Evolutionary conservation across 441 rosid species (phyloP), one percentile per base, ranked within the genome.

Genomic region (Hura crepitans): DNA sequence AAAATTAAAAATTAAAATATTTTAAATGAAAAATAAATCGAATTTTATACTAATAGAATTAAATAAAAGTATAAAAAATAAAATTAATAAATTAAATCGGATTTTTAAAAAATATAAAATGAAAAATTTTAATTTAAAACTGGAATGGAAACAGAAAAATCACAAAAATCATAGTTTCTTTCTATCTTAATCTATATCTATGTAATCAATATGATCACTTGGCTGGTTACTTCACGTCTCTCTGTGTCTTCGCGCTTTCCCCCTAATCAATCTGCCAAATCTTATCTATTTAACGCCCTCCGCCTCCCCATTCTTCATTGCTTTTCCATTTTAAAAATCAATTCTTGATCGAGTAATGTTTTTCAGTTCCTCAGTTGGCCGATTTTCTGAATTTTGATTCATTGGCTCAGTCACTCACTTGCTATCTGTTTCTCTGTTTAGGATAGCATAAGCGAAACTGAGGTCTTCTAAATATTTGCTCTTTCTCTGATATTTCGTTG

Each of bases 151-250:
- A n/a, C n/a, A n/a, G n/a, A n/a, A n/a, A n/a, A n/a, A n/a, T n/a
- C n/a, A n/a, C n/a, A n/a, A n/a, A n/a, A n/a, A n/a, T n/a, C n/a
- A 17, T 50, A 1, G 23, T 50, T 15, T 3, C 1, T n/a, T 50
- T 17, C n/a, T 18, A 23, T 14, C 13, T 17, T 62, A 25, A 63
- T 63, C 54, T 37, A 45, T 17, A 5, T 9, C 20, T 37, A 5
- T 10, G 8, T 37, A 20, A 22, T 51, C 54, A 49, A 15, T 17
- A n/a, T 4, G 2, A 9, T 46, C 68, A 17, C 20, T 47, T 64
- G 22, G 42, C 42, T 64, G 27, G 5, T 10, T 3, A 28, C 55
- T 27, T 42, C 68, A 64, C 68, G 68, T 64, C 68, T 46, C 42
- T 64, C 25, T 64, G 68, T 28, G 25, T 46, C 12, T 4, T 20